phyloP scores from a whole-genome alignment of 805 yeast species.

The Candida quercuum region DNA sequence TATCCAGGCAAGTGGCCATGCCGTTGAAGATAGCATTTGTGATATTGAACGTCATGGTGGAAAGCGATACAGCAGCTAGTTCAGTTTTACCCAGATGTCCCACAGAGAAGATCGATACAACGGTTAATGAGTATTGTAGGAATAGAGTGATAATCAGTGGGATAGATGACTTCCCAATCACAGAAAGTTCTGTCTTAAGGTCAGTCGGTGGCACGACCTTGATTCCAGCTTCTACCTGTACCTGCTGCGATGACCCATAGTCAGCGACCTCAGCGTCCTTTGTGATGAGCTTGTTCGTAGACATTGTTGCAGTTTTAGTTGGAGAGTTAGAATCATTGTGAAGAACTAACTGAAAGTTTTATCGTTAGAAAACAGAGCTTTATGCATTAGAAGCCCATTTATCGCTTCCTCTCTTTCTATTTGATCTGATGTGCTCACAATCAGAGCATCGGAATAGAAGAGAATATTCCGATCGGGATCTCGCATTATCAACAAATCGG shows the following conservation, averaged over 20 bases:
- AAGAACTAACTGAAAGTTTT: too few relatives aligned
- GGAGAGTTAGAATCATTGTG: too few relatives aligned
- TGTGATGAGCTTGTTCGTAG: background rate
- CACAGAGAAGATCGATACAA: constrained; percentile 72
- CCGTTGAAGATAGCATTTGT: constrained; percentile 67
- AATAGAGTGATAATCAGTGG: constrained; percentile 68
- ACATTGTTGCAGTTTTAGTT: background rate
- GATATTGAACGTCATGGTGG: constrained; percentile 68
- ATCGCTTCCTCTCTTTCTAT: too few relatives aligned
- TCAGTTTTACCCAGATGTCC: constrained; percentile 69
- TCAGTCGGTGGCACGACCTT: background rate
- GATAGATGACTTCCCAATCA: constrained; percentile 36
- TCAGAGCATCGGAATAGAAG: too few relatives aligned
- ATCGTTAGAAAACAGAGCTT: too few relatives aligned
- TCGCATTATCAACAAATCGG: too few relatives aligned
- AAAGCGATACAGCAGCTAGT: constrained; percentile 69
- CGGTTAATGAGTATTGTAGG: constrained; percentile 65
- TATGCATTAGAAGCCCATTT: too few relatives aligned
- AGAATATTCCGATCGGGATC: too few relatives aligned
- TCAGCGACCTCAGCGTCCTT: background rate
- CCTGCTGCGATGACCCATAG: background rate
- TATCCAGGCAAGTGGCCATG: constrained; percentile 67
- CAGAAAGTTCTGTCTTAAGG: constrained; percentile 23
- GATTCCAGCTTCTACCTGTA: background rate
- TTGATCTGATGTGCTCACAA: too few relatives aligned